Base-by-base conservation (phyloP, 805 yeast genomes). In the Sugiyamaella marilandica region DNA sequence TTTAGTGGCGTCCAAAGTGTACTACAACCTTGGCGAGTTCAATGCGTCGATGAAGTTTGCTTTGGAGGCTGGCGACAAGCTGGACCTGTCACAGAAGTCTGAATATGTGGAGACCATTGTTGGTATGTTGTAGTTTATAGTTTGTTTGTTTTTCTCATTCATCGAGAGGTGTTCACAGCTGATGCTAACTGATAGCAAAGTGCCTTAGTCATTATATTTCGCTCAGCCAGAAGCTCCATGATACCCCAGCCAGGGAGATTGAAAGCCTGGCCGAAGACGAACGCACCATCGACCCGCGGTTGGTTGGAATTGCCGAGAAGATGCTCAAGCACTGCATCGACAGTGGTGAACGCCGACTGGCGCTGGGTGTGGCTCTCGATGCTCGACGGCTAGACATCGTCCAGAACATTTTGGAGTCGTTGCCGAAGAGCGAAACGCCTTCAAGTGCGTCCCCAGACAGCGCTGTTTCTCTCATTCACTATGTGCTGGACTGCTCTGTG, bases 61-160 rank as follows among this genome's bases (percentile, higher is more conserved):
- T 1, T 77, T 94, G 43, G 84, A 82, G 32, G 92, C 98, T 18
- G 97, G 87, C 31, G 77, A 81, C 26, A 82, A 80, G 63, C 90
- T 94, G 67, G 79, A 91, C 68, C 74, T 90, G 49, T 74, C 81
- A 54, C 89, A 85, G 61, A 75, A 79, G 55, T 79, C 88, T n/a
- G 95, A 92, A 71, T 94, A 80, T 70, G 86, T 85, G 55, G 96
- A 94, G 71, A 92, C 98, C 2, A 87, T 94, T 62, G 94, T 94
- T 26, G 87, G 96, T 24, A 44, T 16, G 47, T 26, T 16, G 2
- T 16, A 16, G 18, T 14, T 16, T 5, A 29, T 10, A 10, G 4
- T 5, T 16, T 31, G 37, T 8, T 10, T 18, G 47, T 13, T 44
- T n/a, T n/a, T n/a, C n/a, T n/a, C n/a, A n/a, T n/a, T n/a, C n/a